Conservation (phyloP, 306 rosid genomes). For the Acmispon strigosus region DNA sequence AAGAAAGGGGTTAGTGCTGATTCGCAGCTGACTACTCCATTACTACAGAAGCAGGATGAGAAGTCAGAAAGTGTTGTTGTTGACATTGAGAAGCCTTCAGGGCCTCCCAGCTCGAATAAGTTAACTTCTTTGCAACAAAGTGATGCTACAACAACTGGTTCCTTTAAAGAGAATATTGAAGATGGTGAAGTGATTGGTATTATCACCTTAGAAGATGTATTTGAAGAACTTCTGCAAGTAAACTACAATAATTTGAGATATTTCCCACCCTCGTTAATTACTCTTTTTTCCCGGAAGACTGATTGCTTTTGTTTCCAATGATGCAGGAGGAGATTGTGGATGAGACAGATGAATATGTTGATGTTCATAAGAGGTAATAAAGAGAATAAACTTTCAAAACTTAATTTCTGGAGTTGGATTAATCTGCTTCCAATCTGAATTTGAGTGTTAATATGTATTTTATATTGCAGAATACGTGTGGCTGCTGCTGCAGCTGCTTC, state of each 20-base stretch:
- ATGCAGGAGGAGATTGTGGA: constrained; percentile 96
- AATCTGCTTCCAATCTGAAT: neutral
- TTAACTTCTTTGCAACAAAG: constrained; percentile 24
- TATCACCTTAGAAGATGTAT: constrained; percentile 94
- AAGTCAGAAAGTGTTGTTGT: constrained; percentile 41
- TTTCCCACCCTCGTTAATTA: neutral
- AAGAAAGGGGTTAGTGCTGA: constrained; percentile 21
- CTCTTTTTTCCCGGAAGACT: neutral
- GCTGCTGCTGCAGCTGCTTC: constrained; percentile 99
- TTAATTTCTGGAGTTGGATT: neutral
- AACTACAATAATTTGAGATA: constrained; percentile 1
- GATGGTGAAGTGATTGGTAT: constrained; percentile 95
- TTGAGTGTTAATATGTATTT: neutral
- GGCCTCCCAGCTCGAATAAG: constrained; percentile 26
- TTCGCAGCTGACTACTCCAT: constrained; percentile 59
- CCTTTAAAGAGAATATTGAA: constrained; percentile 56
- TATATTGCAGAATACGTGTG: constrained; percentile 78
- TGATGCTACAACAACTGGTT: constrained; percentile 37
- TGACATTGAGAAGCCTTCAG: constrained; percentile 62
- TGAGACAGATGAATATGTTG: constrained; percentile 94
- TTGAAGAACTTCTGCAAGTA: constrained; percentile 98
- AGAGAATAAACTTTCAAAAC: neutral
- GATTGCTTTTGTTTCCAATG: constrained; percentile 15
- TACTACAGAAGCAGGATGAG: constrained; percentile 48
- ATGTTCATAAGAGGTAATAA: constrained; percentile 85